Evolutionary conservation across 148 eudicot genomes (phyloP), one percentile per base, ranked within the genome.

Genomic region (Oxyria digyna): DNA sequence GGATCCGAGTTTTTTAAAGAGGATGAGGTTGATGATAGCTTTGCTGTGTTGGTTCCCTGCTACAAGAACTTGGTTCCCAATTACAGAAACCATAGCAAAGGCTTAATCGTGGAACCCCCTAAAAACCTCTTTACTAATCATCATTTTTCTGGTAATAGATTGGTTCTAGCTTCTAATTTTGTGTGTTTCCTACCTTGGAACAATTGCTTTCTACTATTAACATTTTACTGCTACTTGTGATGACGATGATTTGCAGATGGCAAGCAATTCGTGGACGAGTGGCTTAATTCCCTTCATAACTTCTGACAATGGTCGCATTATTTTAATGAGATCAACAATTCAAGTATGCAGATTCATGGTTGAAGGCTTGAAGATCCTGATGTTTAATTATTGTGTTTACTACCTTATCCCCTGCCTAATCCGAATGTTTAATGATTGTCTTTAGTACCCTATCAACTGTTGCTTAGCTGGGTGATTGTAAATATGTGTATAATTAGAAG

Each of bases 11-110:
- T 92, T 78, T 86, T 85, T 81, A 84, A 89, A 77, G 96, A 89
- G 62, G 94, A 87, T 71, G 98, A 85, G 78, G 81, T 40, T 6
- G 97, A 87, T 64, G 80, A 78, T 67, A 89, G 94, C 65, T 92
- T 92, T 83, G 98, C 89, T 38, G 96, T 92, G 68, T 72, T 92
- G 63, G 98, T 92, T 65, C 98, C 89, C 72, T 92, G 96, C n/a
- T n/a, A n/a, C n/a, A n/a, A n/a, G n/a, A n/a, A n/a, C n/a, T 72
- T 92, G 63, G 98, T 92, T 65, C 98, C 89, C 72, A 89, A 94
- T 80, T 92, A 89, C 68, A 87, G 79, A 62, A 74, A 74, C 64
- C 83, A 76, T 41, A 49, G 42, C 67, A 78, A 64, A 54, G 82
- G 76, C 10, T 8, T 64, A 38, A 33, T 62, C 14, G 80, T 71